A percentile compares a stretch with the other conserved stretches of the same genome.
phyloP scores from a whole-genome alignment of 2,329 filamentous ascomycete genomes.

The Cladosporium sp. region DNA sequence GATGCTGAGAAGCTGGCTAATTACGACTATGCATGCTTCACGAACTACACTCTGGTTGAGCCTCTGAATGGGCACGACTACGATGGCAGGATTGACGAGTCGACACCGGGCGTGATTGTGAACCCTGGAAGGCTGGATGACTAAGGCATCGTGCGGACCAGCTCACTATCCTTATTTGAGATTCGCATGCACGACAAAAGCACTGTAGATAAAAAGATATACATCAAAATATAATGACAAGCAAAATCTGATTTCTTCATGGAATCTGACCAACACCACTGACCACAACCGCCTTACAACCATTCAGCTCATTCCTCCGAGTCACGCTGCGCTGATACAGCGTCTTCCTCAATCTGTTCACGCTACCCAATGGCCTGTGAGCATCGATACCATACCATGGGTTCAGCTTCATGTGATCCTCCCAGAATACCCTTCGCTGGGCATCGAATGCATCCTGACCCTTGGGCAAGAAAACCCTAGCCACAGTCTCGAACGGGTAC shows the following conservation, averaged over 20 bases:
- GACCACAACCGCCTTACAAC: slow-evolving; percentile 23
- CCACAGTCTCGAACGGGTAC: slow-evolving; percentile 37
- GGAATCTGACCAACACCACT: slow-evolving; percentile 33
- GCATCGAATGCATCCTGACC: slow-evolving; percentile 33
- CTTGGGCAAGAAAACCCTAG: slow-evolving; percentile 32
- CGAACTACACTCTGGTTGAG: slow-evolving; percentile 48
- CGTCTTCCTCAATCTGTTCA: slow-evolving; percentile 35
- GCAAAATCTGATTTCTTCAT: not conserved
- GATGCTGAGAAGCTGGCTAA: slow-evolving; percentile 45
- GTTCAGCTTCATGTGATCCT: slow-evolving; percentile 36
- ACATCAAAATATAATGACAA: not conserved
- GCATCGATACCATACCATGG: slow-evolving; percentile 34
- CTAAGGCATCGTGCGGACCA: not conserved
- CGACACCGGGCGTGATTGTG: slow-evolving; percentile 7
- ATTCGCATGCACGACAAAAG: not conserved
- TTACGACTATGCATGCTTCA: slow-evolving; percentile 53
- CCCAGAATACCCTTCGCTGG: slow-evolving; percentile 34
- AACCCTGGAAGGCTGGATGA: slow-evolving; percentile 15
- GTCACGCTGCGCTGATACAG: slow-evolving; percentile 36
- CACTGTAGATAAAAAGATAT: not conserved
- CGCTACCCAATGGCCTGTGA: slow-evolving; percentile 35
- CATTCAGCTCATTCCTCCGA: slow-evolving; percentile 34
- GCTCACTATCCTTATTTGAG: not conserved
- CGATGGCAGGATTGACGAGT: slow-evolving; percentile 43
- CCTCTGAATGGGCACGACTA: slow-evolving; percentile 45